phyloP scores from a whole-genome alignment of 441 rosid genomes.

The Populus trichocarpa region DNA sequence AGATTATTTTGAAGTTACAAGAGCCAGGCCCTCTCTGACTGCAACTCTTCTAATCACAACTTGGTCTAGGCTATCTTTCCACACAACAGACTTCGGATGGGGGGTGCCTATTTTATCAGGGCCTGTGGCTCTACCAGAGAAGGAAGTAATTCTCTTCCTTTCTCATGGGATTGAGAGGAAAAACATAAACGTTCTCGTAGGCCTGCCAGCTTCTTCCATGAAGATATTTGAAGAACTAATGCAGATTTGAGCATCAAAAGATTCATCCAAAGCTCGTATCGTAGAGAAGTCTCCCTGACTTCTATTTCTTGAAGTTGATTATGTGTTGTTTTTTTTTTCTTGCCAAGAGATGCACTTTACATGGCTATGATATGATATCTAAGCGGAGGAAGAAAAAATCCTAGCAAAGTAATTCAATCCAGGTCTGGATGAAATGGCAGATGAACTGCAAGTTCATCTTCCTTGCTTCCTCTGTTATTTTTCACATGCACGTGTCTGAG shows the following conservation, averaged over 20 bases:
- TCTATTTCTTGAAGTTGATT: background rate
- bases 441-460: background rate
- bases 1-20: constrained; percentile 76
- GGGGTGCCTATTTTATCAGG: constrained; percentile 72
- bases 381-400: background rate
- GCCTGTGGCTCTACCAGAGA: constrained; percentile 82
- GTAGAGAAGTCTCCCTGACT: background rate
- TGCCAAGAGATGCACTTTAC: background rate
- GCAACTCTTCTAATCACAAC: constrained; percentile 72
- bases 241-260: constrained; percentile 28
- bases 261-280: background rate
- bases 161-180: constrained; percentile 56
- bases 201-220: constrained; percentile 82
- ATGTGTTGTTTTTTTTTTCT: background rate
- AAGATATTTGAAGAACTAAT: constrained; percentile 51
- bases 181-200: constrained; percentile 67
- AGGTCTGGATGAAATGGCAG: background rate
- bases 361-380: background rate
- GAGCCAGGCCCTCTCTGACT: constrained; percentile 72
- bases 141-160: constrained; percentile 71
- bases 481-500: background rate
- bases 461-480: background rate
- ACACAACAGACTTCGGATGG: constrained; percentile 83
- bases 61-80: constrained; percentile 77
- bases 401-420: background rate